These are phyloP conservation scores for Leishmania mexicana DNA, from an alignment of 208 protist species.

Conservation along the genomic window DNA sequence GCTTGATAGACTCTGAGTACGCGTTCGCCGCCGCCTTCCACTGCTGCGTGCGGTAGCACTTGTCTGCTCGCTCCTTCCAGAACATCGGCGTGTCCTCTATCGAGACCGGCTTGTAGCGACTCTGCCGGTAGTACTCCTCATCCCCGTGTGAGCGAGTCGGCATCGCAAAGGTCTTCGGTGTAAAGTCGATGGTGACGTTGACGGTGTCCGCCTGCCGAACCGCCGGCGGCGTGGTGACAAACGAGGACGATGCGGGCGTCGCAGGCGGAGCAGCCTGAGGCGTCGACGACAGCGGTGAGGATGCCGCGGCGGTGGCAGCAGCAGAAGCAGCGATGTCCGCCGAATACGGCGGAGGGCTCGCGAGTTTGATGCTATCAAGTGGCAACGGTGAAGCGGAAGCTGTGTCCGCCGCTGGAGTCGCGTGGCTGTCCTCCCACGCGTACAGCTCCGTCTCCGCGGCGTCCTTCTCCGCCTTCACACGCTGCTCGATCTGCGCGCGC, in stretches of 20 bases:
- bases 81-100: slow-evolving; percentile 94
- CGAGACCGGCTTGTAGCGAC: slow-evolving; percentile 90
- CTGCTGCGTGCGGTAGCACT: slow-evolving; percentile 69
- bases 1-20: slow-evolving; percentile 93
- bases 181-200: slow-evolving; percentile 86
- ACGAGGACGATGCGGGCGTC: neutral
- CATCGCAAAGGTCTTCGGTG: slow-evolving; percentile 75
- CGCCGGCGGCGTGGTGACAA: slow-evolving; percentile 20
- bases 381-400: neutral
- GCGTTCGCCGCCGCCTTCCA: slow-evolving; percentile 83
- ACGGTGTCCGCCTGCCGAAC: slow-evolving; percentile 78
- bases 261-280: neutral
- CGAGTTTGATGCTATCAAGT: neutral
- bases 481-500: slow-evolving; percentile 76
- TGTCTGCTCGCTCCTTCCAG: slow-evolving; percentile 91
- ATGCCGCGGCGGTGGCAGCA: neutral
- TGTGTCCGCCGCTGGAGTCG: slow-evolving; percentile 2
- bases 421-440: slow-evolving; percentile 64
- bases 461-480: slow-evolving; percentile 64
- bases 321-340: slow-evolving; percentile 18
- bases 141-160: slow-evolving; percentile 88
- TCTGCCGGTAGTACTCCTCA: slow-evolving; percentile 92
- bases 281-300: neutral
- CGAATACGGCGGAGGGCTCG: slow-evolving; percentile 17
- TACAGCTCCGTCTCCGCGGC: slow-evolving; percentile 74